phyloP scores from a whole-genome alignment of 2,329 filamentous ascomycete species.

The Pseudogymnoascus sp. region DNA sequence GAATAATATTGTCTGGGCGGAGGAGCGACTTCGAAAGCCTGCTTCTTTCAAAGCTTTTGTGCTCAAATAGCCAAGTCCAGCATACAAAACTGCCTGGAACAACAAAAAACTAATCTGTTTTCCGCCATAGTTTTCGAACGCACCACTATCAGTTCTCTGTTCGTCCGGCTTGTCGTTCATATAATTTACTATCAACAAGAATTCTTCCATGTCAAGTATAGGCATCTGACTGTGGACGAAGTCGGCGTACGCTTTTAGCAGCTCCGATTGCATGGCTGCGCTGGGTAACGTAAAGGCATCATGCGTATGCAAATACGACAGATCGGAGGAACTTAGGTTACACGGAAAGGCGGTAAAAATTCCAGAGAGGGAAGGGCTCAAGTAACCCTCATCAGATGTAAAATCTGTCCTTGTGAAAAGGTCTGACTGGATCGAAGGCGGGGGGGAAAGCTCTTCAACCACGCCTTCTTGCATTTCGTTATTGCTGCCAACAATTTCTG shows the following conservation, averaged over 20 bases:
- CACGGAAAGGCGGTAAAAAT: constrained; percentile 12
- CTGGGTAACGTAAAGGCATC: constrained; percentile 17
- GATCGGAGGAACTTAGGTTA: constrained; percentile 11
- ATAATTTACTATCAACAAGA: constrained; percentile 13
- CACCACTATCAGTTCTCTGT: background rate
- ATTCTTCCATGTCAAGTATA: constrained; percentile 18
- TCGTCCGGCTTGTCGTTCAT: constrained; percentile 7
- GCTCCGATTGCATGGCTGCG: constrained; percentile 13
- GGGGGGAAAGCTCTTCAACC: background rate
- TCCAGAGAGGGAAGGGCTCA: background rate
- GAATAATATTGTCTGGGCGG: constrained; percentile 16
- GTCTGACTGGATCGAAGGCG: background rate
- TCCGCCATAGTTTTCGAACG: background rate
- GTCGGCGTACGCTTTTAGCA: constrained; percentile 18
- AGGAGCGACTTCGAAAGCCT: constrained; percentile 14
- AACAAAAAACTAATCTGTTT: constrained; percentile 16
- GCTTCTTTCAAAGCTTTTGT: constrained; percentile 13
- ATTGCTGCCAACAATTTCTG: background rate
- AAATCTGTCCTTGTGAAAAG: background rate
- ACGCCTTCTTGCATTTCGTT: background rate
- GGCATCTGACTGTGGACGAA: constrained; percentile 17
- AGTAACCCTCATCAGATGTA: background rate
- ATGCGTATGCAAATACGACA: constrained; percentile 13
- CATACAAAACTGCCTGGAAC: constrained; percentile 21
- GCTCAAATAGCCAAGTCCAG: constrained; percentile 14